Base-by-base conservation (phyloP, 2,329 filamentous ascomycete genomes). In the Colletotrichum sp. region DNA sequence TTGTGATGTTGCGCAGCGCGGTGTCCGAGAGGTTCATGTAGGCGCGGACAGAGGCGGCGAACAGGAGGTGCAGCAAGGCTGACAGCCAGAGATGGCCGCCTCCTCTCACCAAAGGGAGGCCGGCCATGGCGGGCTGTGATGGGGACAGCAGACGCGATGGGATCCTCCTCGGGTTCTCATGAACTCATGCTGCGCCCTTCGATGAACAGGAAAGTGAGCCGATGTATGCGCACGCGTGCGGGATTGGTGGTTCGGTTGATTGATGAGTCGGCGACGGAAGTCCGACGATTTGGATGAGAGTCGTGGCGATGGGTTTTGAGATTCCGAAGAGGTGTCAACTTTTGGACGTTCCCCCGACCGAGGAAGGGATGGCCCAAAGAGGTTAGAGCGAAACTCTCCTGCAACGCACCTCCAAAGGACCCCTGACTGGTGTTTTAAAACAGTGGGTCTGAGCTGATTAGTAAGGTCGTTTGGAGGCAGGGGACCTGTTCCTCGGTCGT, bases 1-100 rank as follows among this genome's bases (percentile, higher is more conserved):
- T 88, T 13, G 94, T 93, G 7, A 97, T 88, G 26, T 86, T 85
- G 72, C 86, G 88, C 8, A 97, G 86, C 16, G 93, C 92, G 71
- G 89, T 87, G 81, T 95, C 92, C 13, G 94, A 94, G 64, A 96
- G 86, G 28, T 79, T 79, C 57, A 82, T 84, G 78, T 86, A 86
- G 48, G 81, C 82, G 26, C 76, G 57, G 22, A 79, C 79, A 3
- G 81, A 77, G 30, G 81, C 77, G 63, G 79, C 75, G 72, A 84
- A 71, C 15, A 81, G 68, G 63, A 82, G 64, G 34, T 74, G 66
- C n/a, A 78, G 69, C 10, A 77, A 26, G 34, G 72, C 62, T 64
- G 62, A 39, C 71, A 75, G 68, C 71, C 60, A 75, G 52, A 76
- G 39, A 60, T 67, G 48, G 71, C 75, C 59, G 60, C 48, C 71